phyloP scores from a whole-genome alignment of 345 rosid genomes.

The Dipteronia dyeriana region DNA sequence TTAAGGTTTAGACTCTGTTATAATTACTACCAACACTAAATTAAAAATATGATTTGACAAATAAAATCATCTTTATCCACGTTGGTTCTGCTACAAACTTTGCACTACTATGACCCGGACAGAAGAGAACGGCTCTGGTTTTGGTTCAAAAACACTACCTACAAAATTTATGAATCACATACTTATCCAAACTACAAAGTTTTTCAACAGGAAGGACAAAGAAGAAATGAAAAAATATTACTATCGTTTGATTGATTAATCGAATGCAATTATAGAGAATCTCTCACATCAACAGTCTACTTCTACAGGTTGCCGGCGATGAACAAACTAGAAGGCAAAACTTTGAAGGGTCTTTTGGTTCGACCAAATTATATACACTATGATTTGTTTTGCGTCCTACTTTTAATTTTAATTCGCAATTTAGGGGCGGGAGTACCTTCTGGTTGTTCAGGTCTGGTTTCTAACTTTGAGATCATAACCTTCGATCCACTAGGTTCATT shows the following conservation, averaged over 20 bases:
- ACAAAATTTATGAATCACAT: neutral
- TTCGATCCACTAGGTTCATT: slow-evolving; percentile 46
- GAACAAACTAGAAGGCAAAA: slow-evolving; percentile 1
- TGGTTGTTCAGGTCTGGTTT: slow-evolving; percentile 45
- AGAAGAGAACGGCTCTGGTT: too few species aligned
- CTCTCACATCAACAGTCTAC: slow-evolving; percentile 4
- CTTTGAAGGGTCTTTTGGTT: neutral
- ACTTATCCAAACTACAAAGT: too few species aligned
- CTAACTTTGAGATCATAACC: slow-evolving; percentile 34
- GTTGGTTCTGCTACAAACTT: too few species aligned
- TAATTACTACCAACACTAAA: too few species aligned
- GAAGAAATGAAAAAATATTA: neutral
- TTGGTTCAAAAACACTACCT: too few species aligned
- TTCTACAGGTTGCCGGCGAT: neutral
- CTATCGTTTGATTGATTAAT: neutral
- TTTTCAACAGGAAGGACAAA: too few species aligned
- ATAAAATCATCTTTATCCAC: too few species aligned
- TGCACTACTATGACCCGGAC: too few species aligned
- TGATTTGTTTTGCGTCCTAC: slow-evolving; percentile 45
- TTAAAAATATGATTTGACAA: too few species aligned
- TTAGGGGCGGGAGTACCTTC: slow-evolving; percentile 51
- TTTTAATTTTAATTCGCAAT: slow-evolving; percentile 74
- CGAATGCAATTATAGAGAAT: neutral
- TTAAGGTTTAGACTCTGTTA: too few species aligned
- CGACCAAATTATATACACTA: slow-evolving; percentile 13